Base-by-base conservation (phyloP, 345 rosid genomes). In the Brassica cretica region DNA sequence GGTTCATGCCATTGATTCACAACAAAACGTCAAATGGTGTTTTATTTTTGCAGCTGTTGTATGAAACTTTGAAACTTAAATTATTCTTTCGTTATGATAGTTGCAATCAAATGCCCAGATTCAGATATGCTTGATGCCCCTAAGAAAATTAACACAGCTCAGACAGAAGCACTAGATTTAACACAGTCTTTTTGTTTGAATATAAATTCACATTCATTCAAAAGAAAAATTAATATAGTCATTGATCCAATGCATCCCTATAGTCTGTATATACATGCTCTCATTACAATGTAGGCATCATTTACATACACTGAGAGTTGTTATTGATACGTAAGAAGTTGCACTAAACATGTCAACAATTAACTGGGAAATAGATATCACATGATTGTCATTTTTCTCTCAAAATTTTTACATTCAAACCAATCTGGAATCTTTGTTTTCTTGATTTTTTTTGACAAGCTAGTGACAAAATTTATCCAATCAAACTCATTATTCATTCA, bases 1-100 rank as follows among this genome's bases (percentile, higher is more conserved):
- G 35, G 72, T 75, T 12, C 59, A 66, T 64, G 12, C 71, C 5
- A 66, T 66, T 61, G 41, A 39, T 61, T n/a, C 76, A 61, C 16
- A 46, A 46, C 29, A 27, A 10, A 46, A 49, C n/a, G 19, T 64
- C 14, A n/a, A 64, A 29, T 16, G 51, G 5, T 51, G 5, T 46
- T 16, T 64, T 7, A 32, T 30, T 51, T 61, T 35, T 64, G 49
- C n/a, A 64, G 27, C 18, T 75, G 35, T 39, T 56, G 25, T 65
- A 55, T 66, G 18, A 75, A 27, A 39, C 73, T 56, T 25, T 44
- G 27, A 14, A 68, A 46, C 68, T 8, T 68, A 29, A 39, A 3
- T 0, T 4, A 21, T 66, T 55, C 10, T 64, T 11, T 18, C 15
- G 30, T 67, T 58, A 39, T 39, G 62, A 60, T 44, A 59, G 62